Conservation (phyloP, 768 basidiomycete genomes). For the Daedaleopsis nitida region DNA sequence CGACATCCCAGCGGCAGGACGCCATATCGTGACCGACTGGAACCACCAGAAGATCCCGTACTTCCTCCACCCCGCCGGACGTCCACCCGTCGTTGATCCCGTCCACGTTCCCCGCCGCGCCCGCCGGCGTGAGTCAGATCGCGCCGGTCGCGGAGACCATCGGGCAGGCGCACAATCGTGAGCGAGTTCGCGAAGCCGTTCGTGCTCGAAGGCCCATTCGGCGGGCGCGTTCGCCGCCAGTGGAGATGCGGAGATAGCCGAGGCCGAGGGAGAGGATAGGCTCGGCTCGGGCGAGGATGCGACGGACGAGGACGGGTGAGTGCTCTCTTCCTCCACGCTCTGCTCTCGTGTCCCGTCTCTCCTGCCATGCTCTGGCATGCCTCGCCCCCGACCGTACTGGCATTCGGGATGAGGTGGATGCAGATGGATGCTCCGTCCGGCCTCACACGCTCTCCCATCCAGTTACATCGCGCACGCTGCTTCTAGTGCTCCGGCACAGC, state of each 20-base stretch:
- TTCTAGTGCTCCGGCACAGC: too few species aligned
- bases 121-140: slow-evolving; percentile 41
- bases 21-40: slow-evolving; percentile 88
- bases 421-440: too few species aligned
- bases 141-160: slow-evolving; percentile 79
- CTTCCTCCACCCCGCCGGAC: slow-evolving; percentile 74
- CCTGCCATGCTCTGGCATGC: too few species aligned
- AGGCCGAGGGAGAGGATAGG: slow-evolving; percentile 35
- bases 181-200: slow-evolving; percentile 75
- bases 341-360: neutral
- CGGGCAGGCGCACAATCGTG: slow-evolving; percentile 80
- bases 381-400: too few species aligned
- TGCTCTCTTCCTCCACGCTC: neutral
- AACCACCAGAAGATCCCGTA: slow-evolving; percentile 96
- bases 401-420: too few species aligned
- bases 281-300: slow-evolving; percentile 30
- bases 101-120: slow-evolving; percentile 38
- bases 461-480: too few species aligned
- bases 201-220: slow-evolving; percentile 78
- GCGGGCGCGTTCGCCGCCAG: slow-evolving; percentile 66
- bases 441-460: too few species aligned
- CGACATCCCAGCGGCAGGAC: slow-evolving; percentile 79
- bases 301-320: slow-evolving; percentile 45
- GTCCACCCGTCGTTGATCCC: slow-evolving; percentile 80
- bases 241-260: slow-evolving; percentile 28